These are phyloP conservation scores for Calonectria pteridis DNA, from an alignment of 2,329 filamentous ascomycete genomes.

Conservation along the genomic window DNA sequence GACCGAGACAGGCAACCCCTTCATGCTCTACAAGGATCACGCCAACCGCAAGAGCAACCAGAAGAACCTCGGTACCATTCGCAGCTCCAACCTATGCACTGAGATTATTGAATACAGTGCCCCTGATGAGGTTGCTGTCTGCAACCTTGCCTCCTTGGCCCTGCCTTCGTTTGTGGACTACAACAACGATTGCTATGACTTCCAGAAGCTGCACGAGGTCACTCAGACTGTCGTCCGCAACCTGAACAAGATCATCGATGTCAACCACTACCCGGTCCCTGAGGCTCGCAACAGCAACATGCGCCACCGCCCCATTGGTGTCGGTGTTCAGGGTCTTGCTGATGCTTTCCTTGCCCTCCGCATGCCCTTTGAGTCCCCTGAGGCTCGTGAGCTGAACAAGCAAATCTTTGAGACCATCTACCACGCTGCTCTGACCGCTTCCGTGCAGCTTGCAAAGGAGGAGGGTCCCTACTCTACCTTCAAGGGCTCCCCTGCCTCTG, in stretches of 20 bases:
- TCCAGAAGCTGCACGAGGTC: conserved; percentile 96
- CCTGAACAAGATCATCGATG: conserved; percentile 97
- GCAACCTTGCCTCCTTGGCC: conserved; percentile 95
- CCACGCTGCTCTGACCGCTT: conserved; percentile 92
- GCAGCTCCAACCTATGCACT: conserved; percentile 98
- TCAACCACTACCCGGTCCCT: conserved; percentile 97
- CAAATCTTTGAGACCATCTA: conserved; percentile 99
- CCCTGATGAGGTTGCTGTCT: conserved; percentile 97
- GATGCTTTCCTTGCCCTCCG: conserved; percentile 98
- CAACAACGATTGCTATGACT: conserved; percentile 87
- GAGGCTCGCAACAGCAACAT: conserved; percentile 97
- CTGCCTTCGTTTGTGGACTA: conserved; percentile 93
- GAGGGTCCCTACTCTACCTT: conserved; percentile 91
- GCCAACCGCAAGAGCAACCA: conserved; percentile 99
- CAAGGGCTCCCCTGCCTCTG: conserved; percentile 91
- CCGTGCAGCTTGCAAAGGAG: conserved; percentile 85
- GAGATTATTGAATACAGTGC: conserved; percentile 98
- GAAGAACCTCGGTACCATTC: conserved; percentile 98
- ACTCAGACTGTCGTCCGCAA: conserved; percentile 93
- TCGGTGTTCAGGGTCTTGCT: conserved; percentile 97
- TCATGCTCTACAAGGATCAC: conserved; percentile 99
- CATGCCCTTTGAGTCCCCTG: conserved; percentile 95
- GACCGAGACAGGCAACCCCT: conserved; percentile 98
- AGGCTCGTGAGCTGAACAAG: conserved; percentile 93
- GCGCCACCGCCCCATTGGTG: conserved; percentile 93